These are phyloP conservation scores for Tardiomyces digboiensis DNA, from an alignment of 1,139 yeast genomes.

Conservation along the genomic window DNA sequence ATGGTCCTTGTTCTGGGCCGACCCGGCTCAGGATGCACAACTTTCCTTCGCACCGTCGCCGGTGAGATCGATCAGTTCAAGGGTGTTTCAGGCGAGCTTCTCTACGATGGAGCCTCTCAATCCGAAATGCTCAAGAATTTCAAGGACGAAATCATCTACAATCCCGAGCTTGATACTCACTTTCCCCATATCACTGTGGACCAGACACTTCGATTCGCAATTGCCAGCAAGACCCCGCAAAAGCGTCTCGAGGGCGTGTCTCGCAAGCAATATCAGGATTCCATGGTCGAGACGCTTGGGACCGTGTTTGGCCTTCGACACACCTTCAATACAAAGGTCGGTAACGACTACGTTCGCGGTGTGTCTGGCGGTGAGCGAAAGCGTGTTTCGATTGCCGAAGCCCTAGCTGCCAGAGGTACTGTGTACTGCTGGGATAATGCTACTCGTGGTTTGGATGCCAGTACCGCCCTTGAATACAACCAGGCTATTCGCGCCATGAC, in stretches of 20 bases:
- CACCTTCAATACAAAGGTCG: slow-evolving; percentile 46
- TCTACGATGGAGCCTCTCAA: slow-evolving; percentile 43
- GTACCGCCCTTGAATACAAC: slow-evolving; percentile 62
- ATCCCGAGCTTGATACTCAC: slow-evolving; percentile 51
- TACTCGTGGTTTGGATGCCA: slow-evolving; percentile 71
- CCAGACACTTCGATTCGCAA: slow-evolving; percentile 51
- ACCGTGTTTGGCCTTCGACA: slow-evolving; percentile 52
- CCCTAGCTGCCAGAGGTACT: slow-evolving; percentile 46
- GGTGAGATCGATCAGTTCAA: slow-evolving; percentile 39
- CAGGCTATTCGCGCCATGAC: slow-evolving; percentile 55
- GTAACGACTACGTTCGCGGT: slow-evolving; percentile 53
- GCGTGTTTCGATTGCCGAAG: slow-evolving; percentile 56
- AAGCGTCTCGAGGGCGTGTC: slow-evolving; percentile 40
- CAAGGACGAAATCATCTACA: slow-evolving; percentile 46
- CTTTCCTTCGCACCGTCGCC: slow-evolving; percentile 44
- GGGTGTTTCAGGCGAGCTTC: slow-evolving; percentile 34
- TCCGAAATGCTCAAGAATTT: slow-evolving; percentile 39
- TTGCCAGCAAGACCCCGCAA: slow-evolving; percentile 52
- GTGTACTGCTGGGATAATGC: slow-evolving; percentile 68
- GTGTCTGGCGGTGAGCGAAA: slow-evolving; percentile 60
- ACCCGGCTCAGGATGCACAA: slow-evolving; percentile 62
- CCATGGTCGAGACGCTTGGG: slow-evolving; percentile 40
- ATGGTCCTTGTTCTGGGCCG: slow-evolving; percentile 54
- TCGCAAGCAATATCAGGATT: slow-evolving; percentile 38
- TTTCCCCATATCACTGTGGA: slow-evolving; percentile 57